Percentiles rank a stretch among this genome's conserved stretches.
Conservation (phyloP, 345 rosid genomes). For the Populus alba region DNA sequence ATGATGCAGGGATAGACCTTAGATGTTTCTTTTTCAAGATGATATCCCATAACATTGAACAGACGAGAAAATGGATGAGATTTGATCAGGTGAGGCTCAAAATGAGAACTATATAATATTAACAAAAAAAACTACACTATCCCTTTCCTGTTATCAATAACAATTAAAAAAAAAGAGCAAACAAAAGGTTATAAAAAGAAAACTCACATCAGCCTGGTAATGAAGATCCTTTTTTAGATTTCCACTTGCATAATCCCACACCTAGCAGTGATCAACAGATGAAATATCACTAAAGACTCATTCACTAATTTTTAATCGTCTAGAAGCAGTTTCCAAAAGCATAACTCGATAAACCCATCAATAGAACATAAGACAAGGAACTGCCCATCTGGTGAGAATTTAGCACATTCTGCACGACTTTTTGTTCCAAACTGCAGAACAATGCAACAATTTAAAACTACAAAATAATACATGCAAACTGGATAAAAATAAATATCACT, state of each 20-base stretch:
- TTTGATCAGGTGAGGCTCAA: background rate
- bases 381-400: slow-evolving; percentile 97
- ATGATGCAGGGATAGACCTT: background rate
- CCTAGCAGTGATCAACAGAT: slow-evolving; percentile 41
- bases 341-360: slow-evolving; percentile 96
- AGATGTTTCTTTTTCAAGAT: background rate
- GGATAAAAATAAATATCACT: background rate
- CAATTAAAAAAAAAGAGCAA: background rate
- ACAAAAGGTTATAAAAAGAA: background rate
- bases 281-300: slow-evolving; percentile 18
- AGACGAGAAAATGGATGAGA: background rate
- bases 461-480: background rate
- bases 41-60: background rate
- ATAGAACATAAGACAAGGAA: slow-evolving; percentile 92
- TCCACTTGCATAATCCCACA: slow-evolving; percentile 97
- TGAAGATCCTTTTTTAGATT: slow-evolving; percentile 98
- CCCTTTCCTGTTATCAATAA: background rate
- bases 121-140: background rate
- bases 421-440: slow-evolving; percentile 82
- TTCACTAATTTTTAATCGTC: slow-evolving; percentile 8
- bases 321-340: slow-evolving; percentile 4
- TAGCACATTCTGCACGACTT: slow-evolving; percentile 93
- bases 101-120: background rate
- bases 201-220: slow-evolving; percentile 79
- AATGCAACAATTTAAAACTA: background rate